A percentile compares a stretch with the other conserved stretches of the same genome.
Conservation (phyloP, 1,284 basidiomycete species). For the Rhodotorula sp. region DNA sequence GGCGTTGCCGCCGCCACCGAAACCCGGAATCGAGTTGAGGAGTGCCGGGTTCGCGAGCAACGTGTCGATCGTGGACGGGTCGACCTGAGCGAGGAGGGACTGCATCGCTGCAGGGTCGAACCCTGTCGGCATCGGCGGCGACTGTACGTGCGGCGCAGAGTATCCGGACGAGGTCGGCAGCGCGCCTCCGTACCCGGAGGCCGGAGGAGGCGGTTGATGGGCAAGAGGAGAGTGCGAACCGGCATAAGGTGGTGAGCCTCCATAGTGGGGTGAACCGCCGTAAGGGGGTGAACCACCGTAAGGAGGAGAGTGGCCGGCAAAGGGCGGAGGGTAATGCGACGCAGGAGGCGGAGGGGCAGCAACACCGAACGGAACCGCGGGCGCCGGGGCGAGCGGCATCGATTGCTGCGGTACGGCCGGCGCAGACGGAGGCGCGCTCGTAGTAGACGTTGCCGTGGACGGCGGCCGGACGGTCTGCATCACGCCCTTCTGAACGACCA, state of each 20-base stretch:
- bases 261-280: not conserved
- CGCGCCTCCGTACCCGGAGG: no score
- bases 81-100: slow-evolving; percentile 25
- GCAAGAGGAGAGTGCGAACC: not conserved
- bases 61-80: slow-evolving; percentile 31
- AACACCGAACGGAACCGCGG: not conserved
- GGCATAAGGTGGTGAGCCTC: not conserved
- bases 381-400: not conserved
- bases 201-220: not conserved
- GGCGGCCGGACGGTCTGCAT: slow-evolving; percentile 25
- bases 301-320: not conserved
- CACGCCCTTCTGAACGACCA: slow-evolving; percentile 65
- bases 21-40: not conserved
- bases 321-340: not conserved
- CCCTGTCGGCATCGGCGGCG: not conserved
- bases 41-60: slow-evolving; percentile 36
- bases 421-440: not conserved
- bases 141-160: not conserved
- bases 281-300: not conserved
- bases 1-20: not conserved
- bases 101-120: slow-evolving; percentile 17
- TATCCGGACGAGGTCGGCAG: no score
- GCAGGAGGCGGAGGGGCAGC: not conserved
- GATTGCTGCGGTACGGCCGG: not conserved
- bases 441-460: not conserved